Evolutionary conservation across 257 asterid genomes (phyloP).

Genomic region (Linderniella brevidens): DNA sequence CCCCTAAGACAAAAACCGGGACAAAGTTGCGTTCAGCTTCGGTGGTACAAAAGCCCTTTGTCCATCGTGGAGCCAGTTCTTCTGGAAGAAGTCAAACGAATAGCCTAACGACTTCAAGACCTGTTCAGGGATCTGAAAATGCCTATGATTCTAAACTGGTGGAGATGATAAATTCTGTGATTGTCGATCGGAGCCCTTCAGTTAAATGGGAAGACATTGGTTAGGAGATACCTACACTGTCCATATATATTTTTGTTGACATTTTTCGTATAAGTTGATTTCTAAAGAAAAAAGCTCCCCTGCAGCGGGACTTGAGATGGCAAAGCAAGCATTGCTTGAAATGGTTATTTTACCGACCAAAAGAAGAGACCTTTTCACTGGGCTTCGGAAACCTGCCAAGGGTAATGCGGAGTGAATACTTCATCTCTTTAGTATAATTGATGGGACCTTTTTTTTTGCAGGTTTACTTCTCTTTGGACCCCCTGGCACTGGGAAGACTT

Average conservation of each 20-base stretch:
- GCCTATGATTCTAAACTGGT: slow-evolving; percentile 69
- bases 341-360: slow-evolving; percentile 94
- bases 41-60: slow-evolving; percentile 26
- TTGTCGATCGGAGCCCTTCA: slow-evolving; percentile 78
- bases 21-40: slow-evolving; percentile 25
- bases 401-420: slow-evolving; percentile 26
- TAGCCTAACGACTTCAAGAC: slow-evolving; percentile 19
- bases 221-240: slow-evolving; percentile 18
- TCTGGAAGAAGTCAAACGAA: slow-evolving; percentile 23
- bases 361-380: slow-evolving; percentile 92
- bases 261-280: background rate
- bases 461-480: slow-evolving; percentile 98
- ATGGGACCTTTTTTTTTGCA: slow-evolving; percentile 14
- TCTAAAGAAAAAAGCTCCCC: slow-evolving; percentile 10
- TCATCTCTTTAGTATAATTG: background rate
- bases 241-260: slow-evolving; percentile 7
- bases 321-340: slow-evolving; percentile 86
- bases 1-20: slow-evolving; percentile 27
- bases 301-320: slow-evolving; percentile 98
- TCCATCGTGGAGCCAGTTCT: slow-evolving; percentile 18
- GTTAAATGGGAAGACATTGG: slow-evolving; percentile 99
- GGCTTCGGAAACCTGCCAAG: slow-evolving; percentile 87
- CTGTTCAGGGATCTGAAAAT: slow-evolving; percentile 32
- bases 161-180: slow-evolving; percentile 85
- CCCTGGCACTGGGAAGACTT: slow-evolving; percentile 98